These are phyloP conservation scores for Nitzschia sp. DNA, from an alignment of 108 stramenopile species.

Conservation along the genomic window DNA sequence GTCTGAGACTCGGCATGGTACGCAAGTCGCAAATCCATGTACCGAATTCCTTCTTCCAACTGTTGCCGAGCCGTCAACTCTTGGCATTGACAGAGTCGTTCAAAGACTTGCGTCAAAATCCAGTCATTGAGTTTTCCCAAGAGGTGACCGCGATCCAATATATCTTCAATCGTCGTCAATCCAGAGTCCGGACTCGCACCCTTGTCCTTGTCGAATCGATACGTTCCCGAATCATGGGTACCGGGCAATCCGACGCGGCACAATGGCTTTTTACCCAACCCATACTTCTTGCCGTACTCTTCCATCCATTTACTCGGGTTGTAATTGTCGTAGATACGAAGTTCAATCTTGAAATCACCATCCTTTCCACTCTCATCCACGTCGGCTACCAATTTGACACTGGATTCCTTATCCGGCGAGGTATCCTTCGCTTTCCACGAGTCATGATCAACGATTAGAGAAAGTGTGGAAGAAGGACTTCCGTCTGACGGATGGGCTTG, in stretches of 20 bases:
- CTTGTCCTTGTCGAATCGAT: slow-evolving; percentile 20
- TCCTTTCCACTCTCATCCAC: slow-evolving; percentile 15
- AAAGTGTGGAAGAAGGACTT: not conserved
- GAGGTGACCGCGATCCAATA: slow-evolving; percentile 13
- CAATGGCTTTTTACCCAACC: slow-evolving; percentile 16
- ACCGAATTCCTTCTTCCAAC: slow-evolving; percentile 30
- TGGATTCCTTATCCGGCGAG: not conserved
- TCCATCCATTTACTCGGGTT: slow-evolving; percentile 29
- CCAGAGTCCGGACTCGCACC: slow-evolving; percentile 35
- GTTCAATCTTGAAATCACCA: slow-evolving; percentile 24
- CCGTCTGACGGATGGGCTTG: slow-evolving; percentile 15
- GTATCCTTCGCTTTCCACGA: slow-evolving; percentile 21
- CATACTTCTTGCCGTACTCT: slow-evolving; percentile 11
- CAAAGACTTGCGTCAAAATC: slow-evolving; percentile 23
- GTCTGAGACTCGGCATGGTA: slow-evolving; percentile 25
- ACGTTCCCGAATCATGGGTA: slow-evolving; percentile 39
- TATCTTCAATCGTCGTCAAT: slow-evolving; percentile 28
- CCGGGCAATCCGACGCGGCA: slow-evolving; percentile 32
- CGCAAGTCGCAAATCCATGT: slow-evolving; percentile 29
- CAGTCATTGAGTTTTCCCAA: slow-evolving; percentile 19
- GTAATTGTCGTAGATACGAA: slow-evolving; percentile 31
- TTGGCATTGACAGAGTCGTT: slow-evolving; percentile 31
- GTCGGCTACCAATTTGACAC: slow-evolving; percentile 18
- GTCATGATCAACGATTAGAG: slow-evolving; percentile 10
- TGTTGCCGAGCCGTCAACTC: slow-evolving; percentile 15